Base-by-base conservation (phyloP, 2,329 filamentous ascomycete genomes). In the Xylariaceae sp. region DNA sequence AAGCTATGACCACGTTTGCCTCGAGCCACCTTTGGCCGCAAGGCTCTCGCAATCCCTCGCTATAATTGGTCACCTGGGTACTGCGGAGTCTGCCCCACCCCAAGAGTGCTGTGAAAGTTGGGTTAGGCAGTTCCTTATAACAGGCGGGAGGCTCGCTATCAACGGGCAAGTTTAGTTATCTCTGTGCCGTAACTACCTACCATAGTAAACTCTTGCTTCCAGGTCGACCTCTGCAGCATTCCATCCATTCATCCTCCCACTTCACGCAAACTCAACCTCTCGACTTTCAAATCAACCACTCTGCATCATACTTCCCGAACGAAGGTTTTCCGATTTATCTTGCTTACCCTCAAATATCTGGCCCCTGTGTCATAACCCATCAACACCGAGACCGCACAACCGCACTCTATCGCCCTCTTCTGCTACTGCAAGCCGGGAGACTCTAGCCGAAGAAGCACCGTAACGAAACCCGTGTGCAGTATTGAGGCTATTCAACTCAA, bases 151-250 rank as follows among this genome's bases (percentile, higher is more conserved):
- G 19, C 19, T 19, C 19, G 19, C 19, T 19, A 19, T 19, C 19
- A 19, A 19, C 19, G 1, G 19, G 19, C 19, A 19, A 19, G 19
- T 19, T 19, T 19, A 19, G 32, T 34, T 34, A 34, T 34, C 32
- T 44, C 12, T n/a, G 7, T 19, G 4, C 12, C 12, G 46, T 51
- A 50, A 41, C 47, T 51, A 51, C 48, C 35, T 34, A 11, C 34
- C 19, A 29, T 37, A 34, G 29, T 48, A 52, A 57, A 51, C 51
- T 56, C 54, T 45, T 54, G 51, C 55, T 50, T 52, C 49, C 50
- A 48, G 42, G 48, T 54, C 32, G 27, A 45, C 52, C 19, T 19
- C 19, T 19, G 19, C 19, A 19, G 19, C 19, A 19, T 19, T 19
- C 19, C 47, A 30, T 39, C 43, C 47, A 35, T 44, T 27, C 32